Base-by-base conservation (phyloP, 2,329 filamentous ascomycete genomes). In the Penicillium sp. region DNA sequence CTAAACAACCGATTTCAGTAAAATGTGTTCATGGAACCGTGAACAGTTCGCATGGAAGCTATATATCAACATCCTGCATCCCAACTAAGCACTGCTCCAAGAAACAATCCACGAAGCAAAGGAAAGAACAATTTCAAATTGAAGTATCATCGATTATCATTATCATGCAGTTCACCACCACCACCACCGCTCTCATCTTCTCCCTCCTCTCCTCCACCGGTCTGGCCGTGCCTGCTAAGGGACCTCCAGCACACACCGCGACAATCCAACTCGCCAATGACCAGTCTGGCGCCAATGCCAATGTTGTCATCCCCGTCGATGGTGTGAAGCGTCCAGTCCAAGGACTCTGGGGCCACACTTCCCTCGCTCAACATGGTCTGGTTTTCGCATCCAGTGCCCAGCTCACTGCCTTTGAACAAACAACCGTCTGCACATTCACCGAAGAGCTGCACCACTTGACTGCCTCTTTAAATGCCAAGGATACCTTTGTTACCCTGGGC, bases 231-330 rank as follows among this genome's bases (percentile, higher is more conserved):
- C 57, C 62, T 15, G 6, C 60, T 5, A 45, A 43, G 4, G 27
- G 15, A 11, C 23, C 33, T 18, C 47, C 51, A 22, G 23, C 40
- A 18, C 27, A 43, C 45, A 56, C 49, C 12, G 63, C 60, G 27
- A 66, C 61, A 3, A 46, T 69, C 8, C 63, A 67, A 49, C 61
- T 69, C 12, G 55, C 63, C 45, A 68, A 69, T 44, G 66, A 69
- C 27, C 59, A 67, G 26, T 61, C 58, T 2, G 66, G 66, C 20
- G 57, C 64, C 46, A 58, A 64, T 11, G 60, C 64, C 26, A 57
- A 65, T 25, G 60, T 56, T 15, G 23, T 47, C 18, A 41, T 69
- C 41, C 55, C 63, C 6, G 47, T 58, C 15, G 63, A 68, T 20
- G 65, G 65, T 15, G 42, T 49, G 20, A 52, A 55, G n/a, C 59